Percentiles rank a stretch among this genome's conserved stretches.
phyloP scores from a whole-genome alignment of 352 stramenopile species.

The Phytophthora capsici region DNA sequence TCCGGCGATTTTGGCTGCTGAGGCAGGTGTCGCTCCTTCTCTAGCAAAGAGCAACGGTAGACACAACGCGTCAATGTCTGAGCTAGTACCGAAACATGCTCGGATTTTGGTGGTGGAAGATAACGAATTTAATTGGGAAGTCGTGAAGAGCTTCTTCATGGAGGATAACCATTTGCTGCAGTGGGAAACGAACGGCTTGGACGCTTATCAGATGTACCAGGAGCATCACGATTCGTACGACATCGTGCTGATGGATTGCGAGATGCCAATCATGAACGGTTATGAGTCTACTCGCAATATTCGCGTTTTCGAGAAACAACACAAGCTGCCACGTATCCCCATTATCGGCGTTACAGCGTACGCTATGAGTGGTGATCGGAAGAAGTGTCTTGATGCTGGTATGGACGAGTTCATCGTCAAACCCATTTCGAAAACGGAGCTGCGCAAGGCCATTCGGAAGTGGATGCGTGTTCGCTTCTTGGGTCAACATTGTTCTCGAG shows the following conservation, averaged over 20 bases:
- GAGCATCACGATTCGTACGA: conserved; percentile 82
- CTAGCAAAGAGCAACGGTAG: conserved; percentile 20
- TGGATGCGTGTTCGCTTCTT: conserved; percentile 84
- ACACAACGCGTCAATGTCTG: conserved; percentile 30
- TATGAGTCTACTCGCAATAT: conserved; percentile 81
- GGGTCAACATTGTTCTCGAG: conserved; percentile 46
- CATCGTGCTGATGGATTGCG: conserved; percentile 86
- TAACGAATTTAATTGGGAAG: conserved; percentile 92
- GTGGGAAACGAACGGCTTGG: conserved; percentile 81
- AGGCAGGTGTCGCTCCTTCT: conserved; percentile 22
- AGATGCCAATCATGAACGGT: conserved; percentile 90
- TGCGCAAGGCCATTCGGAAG: conserved; percentile 74
- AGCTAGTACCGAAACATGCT: conserved; percentile 67
- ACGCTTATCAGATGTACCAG: conserved; percentile 75
- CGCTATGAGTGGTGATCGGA: conserved; percentile 83
- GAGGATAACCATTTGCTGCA: conserved; percentile 84
- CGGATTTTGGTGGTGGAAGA: conserved; percentile 88
- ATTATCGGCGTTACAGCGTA: conserved; percentile 88
- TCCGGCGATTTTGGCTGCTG: conserved; percentile 41
- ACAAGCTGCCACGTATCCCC: conserved; percentile 73
- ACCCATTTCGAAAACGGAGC: conserved; percentile 72
- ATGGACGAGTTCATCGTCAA: conserved; percentile 92
- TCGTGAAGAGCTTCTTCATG: conserved; percentile 88
- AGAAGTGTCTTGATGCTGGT: conserved; percentile 82
- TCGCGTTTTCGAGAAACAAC: conserved; percentile 69